phyloP scores from a whole-genome alignment of 2,329 filamentous ascomycete species.

The Colletotrichum truncatum region DNA sequence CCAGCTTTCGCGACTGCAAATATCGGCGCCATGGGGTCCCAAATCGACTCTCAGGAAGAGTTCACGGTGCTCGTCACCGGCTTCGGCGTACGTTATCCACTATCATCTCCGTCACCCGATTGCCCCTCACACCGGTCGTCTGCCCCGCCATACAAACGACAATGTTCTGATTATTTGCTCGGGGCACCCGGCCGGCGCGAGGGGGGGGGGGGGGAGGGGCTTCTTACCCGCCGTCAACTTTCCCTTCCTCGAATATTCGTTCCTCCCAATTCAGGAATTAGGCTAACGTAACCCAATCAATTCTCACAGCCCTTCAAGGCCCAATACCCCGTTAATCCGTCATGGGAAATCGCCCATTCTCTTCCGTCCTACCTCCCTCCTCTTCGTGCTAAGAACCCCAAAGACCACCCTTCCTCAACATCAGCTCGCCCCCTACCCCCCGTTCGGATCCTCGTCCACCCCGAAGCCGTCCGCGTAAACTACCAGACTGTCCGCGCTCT shows the following conservation, averaged over 20 bases:
- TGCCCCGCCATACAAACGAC: slow-evolving; percentile 16
- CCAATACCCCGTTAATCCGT: slow-evolving; percentile 79
- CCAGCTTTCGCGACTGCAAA: neutral
- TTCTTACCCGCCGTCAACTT: too few relatives aligned
- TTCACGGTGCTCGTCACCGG: slow-evolving; percentile 69
- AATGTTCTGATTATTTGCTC: too few relatives aligned
- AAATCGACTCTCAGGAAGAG: slow-evolving; percentile 52
- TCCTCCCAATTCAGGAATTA: neutral
- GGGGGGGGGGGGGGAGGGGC: too few relatives aligned
- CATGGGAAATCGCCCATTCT: slow-evolving; percentile 77
- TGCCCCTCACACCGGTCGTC: slow-evolving; percentile 1
- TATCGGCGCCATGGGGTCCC: slow-evolving; percentile 44
- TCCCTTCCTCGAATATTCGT: too few relatives aligned
- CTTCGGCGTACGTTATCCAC: slow-evolving; percentile 60
- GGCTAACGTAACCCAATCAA: slow-evolving; percentile 28
- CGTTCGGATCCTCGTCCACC: slow-evolving; percentile 72
- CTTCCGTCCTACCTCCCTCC: slow-evolving; percentile 73
- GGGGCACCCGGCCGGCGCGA: too few relatives aligned
- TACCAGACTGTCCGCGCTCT: slow-evolving; percentile 73
- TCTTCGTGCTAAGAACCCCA: slow-evolving; percentile 51
- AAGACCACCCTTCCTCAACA: slow-evolving; percentile 38
- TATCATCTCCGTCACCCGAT: neutral
- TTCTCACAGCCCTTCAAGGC: slow-evolving; percentile 74
- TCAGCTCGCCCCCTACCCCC: slow-evolving; percentile 49
- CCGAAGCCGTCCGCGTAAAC: slow-evolving; percentile 73